Conservation (phyloP, 2,329 filamentous ascomycete species). For the Ophiosphaerella narmari region DNA sequence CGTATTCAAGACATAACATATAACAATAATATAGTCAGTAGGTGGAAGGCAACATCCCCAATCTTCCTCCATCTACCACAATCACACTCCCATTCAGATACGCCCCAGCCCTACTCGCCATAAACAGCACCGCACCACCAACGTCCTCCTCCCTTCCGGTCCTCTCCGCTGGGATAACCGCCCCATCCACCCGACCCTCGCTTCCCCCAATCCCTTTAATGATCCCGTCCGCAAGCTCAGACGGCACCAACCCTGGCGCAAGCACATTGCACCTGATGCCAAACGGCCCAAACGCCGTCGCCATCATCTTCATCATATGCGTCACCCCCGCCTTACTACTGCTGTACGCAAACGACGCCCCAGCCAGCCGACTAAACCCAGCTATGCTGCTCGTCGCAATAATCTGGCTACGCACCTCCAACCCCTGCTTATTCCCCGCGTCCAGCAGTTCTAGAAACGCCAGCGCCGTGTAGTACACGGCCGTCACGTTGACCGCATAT, state of each 20-base stretch:
- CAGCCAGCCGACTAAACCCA: constrained; percentile 18
- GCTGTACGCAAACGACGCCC: constrained; percentile 26
- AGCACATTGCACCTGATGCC: constrained; percentile 57
- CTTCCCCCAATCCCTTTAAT: constrained; percentile 6
- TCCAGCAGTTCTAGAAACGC: constrained; percentile 51
- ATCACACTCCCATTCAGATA: constrained; percentile 69
- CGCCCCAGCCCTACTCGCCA: constrained; percentile 66
- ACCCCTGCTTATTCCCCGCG: constrained; percentile 40
- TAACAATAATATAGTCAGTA: constrained; percentile 47
- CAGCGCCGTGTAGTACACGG: constrained; percentile 48
- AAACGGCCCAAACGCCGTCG: constrained; percentile 48
- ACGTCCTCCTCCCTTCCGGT: constrained; percentile 67
- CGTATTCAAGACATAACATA: no score
- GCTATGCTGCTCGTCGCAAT: constrained; percentile 25
- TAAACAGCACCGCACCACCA: constrained; percentile 67
- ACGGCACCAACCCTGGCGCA: constrained; percentile 49
- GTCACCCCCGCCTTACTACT: constrained; percentile 53
- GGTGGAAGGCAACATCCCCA: constrained; percentile 60
- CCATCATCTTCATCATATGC: constrained; percentile 56
- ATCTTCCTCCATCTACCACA: constrained; percentile 66
- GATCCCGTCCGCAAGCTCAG: constrained; percentile 20
- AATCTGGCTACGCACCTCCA: constrained; percentile 21
- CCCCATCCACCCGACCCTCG: constrained; percentile 2
- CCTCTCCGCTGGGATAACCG: constrained; percentile 58
- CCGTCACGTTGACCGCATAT: constrained; percentile 49